These are phyloP conservation scores for Carex parvula DNA, from an alignment of 176 grass and related monocot genomes.

Conservation along the genomic window DNA sequence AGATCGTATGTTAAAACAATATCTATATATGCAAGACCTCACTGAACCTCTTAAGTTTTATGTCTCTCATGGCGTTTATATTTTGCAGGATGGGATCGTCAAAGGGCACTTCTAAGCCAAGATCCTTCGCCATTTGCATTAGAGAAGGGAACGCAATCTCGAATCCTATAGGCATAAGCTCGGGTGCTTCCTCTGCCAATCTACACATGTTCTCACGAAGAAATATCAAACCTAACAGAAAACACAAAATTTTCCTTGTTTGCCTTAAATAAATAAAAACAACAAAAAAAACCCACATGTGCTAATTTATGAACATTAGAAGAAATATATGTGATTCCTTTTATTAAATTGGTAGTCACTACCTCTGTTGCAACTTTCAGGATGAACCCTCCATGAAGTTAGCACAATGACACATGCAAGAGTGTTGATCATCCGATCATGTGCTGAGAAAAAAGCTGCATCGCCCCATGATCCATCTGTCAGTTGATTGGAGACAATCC, in stretches of 20 bases:
- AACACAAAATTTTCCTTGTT: background rate
- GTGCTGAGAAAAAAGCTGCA: conserved; percentile 26
- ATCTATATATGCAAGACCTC: background rate
- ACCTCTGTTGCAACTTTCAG: conserved; percentile 45
- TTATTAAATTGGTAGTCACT: background rate
- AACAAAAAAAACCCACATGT: background rate
- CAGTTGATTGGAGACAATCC: conserved; percentile 53
- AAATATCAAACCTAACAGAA: conserved; percentile 43
- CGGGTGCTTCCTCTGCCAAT: conserved; percentile 52
- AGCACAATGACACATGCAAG: conserved; percentile 48
- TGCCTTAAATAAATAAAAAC: background rate
- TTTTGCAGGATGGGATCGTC: conserved; percentile 44
- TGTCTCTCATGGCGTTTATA: conserved; percentile 51
- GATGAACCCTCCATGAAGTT: conserved; percentile 50
- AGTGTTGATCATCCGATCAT: conserved; percentile 65
- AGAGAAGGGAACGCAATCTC: conserved; percentile 93
- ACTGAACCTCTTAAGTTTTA: conserved; percentile 74
- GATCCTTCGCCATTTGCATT: conserved; percentile 47
- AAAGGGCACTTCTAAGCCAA: conserved; percentile 57
- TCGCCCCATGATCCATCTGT: conserved; percentile 61
- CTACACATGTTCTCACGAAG: conserved; percentile 72
- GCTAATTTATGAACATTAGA: background rate
- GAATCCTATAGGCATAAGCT: conserved; percentile 87
- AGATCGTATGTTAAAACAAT: background rate
- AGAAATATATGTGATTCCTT: background rate